These are phyloP conservation scores for Trichopus zeylanicus DNA, from an alignment of 116 monocot genomes.

Conservation along the genomic window DNA sequence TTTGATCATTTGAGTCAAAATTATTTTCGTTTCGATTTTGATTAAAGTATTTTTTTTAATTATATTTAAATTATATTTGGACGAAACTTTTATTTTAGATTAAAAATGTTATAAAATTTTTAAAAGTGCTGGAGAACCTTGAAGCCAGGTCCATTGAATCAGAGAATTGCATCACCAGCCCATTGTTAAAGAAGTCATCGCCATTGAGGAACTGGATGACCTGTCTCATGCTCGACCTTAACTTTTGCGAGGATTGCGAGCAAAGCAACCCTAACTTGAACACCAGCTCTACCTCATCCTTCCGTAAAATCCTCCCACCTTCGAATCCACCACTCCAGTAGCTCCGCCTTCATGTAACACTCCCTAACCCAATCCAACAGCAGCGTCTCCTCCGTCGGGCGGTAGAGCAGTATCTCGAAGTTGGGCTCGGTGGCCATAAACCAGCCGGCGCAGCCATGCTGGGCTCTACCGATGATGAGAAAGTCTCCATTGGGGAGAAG, in stretches of 20 bases:
- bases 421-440: conserved; percentile 40
- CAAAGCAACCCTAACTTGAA: background rate
- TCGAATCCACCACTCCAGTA: background rate
- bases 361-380: conserved; percentile 2
- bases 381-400: conserved; percentile 11
- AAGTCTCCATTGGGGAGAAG: conserved; percentile 66
- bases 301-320: background rate
- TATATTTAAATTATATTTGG: too few species aligned
- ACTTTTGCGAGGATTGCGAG: background rate
- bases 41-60: too few species aligned
- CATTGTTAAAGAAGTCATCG: background rate
- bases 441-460: conserved; percentile 61
- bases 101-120: too few species aligned
- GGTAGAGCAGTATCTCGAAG: conserved; percentile 45
- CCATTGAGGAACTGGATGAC: background rate
- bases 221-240: background rate
- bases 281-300: background rate
- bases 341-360: background rate
- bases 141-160: conserved; percentile 1
- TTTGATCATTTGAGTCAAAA: too few species aligned
- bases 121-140: background rate
- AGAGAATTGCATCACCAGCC: background rate
- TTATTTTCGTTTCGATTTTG: too few species aligned
- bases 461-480: conserved; percentile 70
- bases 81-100: too few species aligned